Conservation (phyloP, 768 basidiomycete genomes). For the Boletus huronensis region DNA sequence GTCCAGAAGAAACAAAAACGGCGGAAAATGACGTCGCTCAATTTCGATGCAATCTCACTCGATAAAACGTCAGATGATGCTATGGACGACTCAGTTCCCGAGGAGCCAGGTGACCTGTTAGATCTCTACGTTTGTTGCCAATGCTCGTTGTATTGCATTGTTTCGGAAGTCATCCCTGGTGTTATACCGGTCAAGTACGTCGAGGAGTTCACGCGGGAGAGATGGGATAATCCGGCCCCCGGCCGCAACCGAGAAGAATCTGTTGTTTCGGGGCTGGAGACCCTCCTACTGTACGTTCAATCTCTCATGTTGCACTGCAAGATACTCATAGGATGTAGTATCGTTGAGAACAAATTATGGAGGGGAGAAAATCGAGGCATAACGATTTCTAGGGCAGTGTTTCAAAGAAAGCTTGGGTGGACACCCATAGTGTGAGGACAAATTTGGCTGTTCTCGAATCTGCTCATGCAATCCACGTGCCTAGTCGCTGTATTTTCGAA, state of each 20-base stretch:
- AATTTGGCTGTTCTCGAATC: neutral
- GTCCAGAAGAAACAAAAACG: slow-evolving; percentile 51
- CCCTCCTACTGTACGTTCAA: slow-evolving; percentile 55
- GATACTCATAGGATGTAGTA: slow-evolving; percentile 37
- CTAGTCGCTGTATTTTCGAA: slow-evolving; percentile 42
- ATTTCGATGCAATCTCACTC: slow-evolving; percentile 25
- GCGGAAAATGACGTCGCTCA: slow-evolving; percentile 46
- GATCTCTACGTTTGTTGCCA: slow-evolving; percentile 86
- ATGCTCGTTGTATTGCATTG: slow-evolving; percentile 71
- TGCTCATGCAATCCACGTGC: slow-evolving; percentile 10
- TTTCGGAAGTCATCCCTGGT: slow-evolving; percentile 67
- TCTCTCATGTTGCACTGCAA: neutral
- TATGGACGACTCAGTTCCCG: slow-evolving; percentile 29
- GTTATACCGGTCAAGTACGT: slow-evolving; percentile 61
- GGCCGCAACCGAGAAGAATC: slow-evolving; percentile 55
- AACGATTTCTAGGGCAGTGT: slow-evolving; percentile 49
- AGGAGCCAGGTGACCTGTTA: slow-evolving; percentile 52
- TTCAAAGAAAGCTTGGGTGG: slow-evolving; percentile 69
- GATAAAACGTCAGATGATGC: slow-evolving; percentile 26
- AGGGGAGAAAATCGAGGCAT: slow-evolving; percentile 59
- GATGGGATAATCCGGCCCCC: slow-evolving; percentile 50
- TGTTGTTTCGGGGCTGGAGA: slow-evolving; percentile 59
- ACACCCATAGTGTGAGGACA: slow-evolving; percentile 50
- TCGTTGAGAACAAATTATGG: slow-evolving; percentile 76
- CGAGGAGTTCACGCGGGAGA: slow-evolving; percentile 64